Conservation (phyloP, 139 green algal species). For the Auxenochlorella pyrenoidosa region DNA sequence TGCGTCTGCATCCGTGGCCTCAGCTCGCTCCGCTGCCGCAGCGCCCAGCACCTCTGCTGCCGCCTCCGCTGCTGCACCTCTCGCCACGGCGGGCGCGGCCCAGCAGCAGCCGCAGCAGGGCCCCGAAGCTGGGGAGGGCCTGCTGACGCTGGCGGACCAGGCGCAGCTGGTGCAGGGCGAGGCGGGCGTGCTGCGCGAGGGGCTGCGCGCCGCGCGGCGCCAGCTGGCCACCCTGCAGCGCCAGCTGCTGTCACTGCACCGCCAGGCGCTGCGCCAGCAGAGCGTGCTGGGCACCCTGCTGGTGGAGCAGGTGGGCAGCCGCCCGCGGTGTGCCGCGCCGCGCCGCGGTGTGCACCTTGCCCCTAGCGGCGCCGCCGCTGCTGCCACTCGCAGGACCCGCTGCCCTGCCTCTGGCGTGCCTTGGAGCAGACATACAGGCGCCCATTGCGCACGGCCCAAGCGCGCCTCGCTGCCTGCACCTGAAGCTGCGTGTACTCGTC, state of each 20-base stretch:
- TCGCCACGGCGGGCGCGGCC: not conserved
- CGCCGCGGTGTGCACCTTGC: too few relatives aligned
- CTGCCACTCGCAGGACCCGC: too few relatives aligned
- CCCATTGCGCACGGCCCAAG: too few relatives aligned
- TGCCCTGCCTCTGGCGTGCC: too few relatives aligned
- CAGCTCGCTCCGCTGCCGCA: not conserved
- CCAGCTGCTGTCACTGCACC: constrained; percentile 28
- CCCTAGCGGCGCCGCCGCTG: too few relatives aligned
- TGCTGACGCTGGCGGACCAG: constrained; percentile 31
- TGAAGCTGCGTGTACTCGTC: too few relatives aligned
- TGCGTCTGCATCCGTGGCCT: not conserved
- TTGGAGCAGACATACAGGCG: too few relatives aligned
- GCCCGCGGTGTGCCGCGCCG: too few relatives aligned
- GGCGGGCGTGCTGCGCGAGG: constrained; percentile 22
- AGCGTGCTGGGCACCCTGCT: constrained; percentile 11
- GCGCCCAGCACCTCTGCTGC: not conserved
- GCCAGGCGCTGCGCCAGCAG: constrained; percentile 33
- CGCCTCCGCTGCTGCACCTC: not conserved
- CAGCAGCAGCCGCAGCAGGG: not conserved
- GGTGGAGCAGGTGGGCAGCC: constrained; percentile 12
- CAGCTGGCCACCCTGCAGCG: constrained; percentile 35
- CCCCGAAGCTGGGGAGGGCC: not conserved
- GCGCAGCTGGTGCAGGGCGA: constrained; percentile 29
- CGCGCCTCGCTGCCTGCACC: too few relatives aligned
- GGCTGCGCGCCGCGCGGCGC: constrained; percentile 13